Evolutionary conservation across 1,284 basidiomycete species (phyloP).

Genomic region (Trametes sp.): DNA sequence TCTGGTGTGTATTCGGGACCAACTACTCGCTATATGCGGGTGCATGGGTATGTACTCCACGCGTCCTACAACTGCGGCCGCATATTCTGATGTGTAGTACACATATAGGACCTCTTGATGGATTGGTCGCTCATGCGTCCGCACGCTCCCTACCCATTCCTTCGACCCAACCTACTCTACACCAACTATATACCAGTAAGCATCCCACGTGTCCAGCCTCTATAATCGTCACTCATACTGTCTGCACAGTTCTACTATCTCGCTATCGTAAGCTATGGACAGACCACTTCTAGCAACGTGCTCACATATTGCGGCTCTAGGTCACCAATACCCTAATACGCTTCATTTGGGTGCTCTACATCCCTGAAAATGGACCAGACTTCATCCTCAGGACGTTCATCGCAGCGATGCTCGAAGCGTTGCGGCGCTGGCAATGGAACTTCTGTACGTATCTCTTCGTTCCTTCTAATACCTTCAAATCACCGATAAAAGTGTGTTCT

Average conservation of each 20-base stretch:
- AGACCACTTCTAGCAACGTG: not conserved
- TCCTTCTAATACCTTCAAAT: slow-evolving; percentile 1
- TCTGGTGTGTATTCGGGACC: slow-evolving; percentile 71
- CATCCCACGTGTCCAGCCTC: slow-evolving; percentile 15
- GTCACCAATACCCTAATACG: slow-evolving; percentile 77
- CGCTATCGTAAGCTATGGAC: slow-evolving; percentile 62
- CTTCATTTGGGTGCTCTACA: slow-evolving; percentile 86
- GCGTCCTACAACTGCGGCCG: not conserved
- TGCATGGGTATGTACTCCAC: slow-evolving; percentile 70
- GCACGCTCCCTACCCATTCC: slow-evolving; percentile 64
- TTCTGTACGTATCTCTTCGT: slow-evolving; percentile 67
- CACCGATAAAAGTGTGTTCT: not conserved
- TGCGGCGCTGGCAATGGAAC: slow-evolving; percentile 91
- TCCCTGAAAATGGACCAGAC: slow-evolving; percentile 61
- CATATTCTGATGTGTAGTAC: not conserved
- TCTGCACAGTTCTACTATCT: slow-evolving; percentile 70
- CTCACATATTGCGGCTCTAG: slow-evolving; percentile 44
- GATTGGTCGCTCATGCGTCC: slow-evolving; percentile 84
- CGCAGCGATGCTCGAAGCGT: slow-evolving; percentile 77
- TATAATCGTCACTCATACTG: not conserved
- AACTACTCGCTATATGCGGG: slow-evolving; percentile 77
- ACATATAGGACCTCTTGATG: slow-evolving; percentile 84
- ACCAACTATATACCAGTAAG: slow-evolving; percentile 63
- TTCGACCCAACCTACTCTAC: slow-evolving; percentile 83
- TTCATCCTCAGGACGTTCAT: slow-evolving; percentile 72